phyloP scores from a whole-genome alignment of 2,329 filamentous ascomycete genomes.

The Septoria petroselini region DNA sequence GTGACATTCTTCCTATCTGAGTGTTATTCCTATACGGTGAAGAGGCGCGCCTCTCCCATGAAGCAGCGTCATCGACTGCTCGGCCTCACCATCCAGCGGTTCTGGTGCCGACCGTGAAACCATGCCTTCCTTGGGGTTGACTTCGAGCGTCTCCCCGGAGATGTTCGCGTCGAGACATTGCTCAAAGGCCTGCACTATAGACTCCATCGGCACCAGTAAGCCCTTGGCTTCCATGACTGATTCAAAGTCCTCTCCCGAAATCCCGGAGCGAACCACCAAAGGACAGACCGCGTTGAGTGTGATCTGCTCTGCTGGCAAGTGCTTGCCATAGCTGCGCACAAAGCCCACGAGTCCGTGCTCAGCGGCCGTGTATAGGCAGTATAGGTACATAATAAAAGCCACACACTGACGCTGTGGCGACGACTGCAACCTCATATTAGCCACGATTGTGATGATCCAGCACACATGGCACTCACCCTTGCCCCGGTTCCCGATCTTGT shows the following conservation, averaged over 20 bases:
- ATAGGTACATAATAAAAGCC: conserved; percentile 44
- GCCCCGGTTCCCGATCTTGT: conserved; percentile 38
- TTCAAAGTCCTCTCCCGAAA: conserved; percentile 42
- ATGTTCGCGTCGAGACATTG: conserved; percentile 38
- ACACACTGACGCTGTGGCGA: conserved; percentile 42
- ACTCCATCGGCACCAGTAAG: conserved; percentile 42
- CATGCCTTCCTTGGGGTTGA: conserved; percentile 40
- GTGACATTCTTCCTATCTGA: not conserved
- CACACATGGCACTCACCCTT: conserved; percentile 36
- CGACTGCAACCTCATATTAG: conserved; percentile 21
- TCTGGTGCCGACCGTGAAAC: conserved; percentile 31
- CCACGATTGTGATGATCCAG: not conserved
- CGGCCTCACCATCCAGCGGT: conserved; percentile 37
- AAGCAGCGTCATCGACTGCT: conserved; percentile 30
- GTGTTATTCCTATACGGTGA: conserved; percentile 22
- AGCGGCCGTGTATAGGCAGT: conserved; percentile 46
- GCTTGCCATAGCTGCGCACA: conserved; percentile 43
- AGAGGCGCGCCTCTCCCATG: conserved; percentile 28
- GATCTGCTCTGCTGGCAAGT: conserved; percentile 42
- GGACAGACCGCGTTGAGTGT: conserved; percentile 45
- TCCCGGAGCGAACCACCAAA: conserved; percentile 41
- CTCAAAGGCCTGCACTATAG: conserved; percentile 43
- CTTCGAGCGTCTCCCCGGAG: conserved; percentile 45
- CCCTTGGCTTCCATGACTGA: conserved; percentile 37
- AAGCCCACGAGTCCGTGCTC: conserved; percentile 44